Evolutionary conservation across 108 stramenopile species (phyloP).

Genomic region (Epipyxis sp.): DNA sequence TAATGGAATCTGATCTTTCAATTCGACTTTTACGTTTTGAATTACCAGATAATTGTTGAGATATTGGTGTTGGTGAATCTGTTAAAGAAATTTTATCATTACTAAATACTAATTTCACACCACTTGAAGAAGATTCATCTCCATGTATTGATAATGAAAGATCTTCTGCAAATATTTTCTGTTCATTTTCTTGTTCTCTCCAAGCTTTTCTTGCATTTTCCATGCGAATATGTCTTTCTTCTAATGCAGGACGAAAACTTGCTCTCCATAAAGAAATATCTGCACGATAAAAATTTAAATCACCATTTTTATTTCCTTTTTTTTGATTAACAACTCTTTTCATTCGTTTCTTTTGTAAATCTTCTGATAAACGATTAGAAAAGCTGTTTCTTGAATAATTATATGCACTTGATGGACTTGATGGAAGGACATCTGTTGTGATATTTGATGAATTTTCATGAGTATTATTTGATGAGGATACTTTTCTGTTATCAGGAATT

Average conservation of each 20-base stretch:
- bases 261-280: conserved; percentile 12
- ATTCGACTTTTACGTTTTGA: no score
- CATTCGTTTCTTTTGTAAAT: not conserved
- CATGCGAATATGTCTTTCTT: conserved; percentile 9
- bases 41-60: no score
- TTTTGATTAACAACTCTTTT: not conserved
- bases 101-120: no score
- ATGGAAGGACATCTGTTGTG: not conserved
- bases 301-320: not conserved
- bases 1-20: no score
- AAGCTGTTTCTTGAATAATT: no score
- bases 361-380: no score
- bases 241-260: conserved; percentile 25
- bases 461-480: not conserved
- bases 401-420: not conserved
- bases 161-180: no score
- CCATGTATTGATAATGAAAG: no score
- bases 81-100: no score
- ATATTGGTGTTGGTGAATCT: no score
- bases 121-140: no score
- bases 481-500: not conserved
- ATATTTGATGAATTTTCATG: not conserved
- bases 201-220: not conserved
- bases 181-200: conserved; percentile 1
- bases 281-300: conserved; percentile 1